These are phyloP conservation scores for Sanghuangporus weigelae DNA, from an alignment of 1,284 basidiomycete genomes.

Conservation along the genomic window DNA sequence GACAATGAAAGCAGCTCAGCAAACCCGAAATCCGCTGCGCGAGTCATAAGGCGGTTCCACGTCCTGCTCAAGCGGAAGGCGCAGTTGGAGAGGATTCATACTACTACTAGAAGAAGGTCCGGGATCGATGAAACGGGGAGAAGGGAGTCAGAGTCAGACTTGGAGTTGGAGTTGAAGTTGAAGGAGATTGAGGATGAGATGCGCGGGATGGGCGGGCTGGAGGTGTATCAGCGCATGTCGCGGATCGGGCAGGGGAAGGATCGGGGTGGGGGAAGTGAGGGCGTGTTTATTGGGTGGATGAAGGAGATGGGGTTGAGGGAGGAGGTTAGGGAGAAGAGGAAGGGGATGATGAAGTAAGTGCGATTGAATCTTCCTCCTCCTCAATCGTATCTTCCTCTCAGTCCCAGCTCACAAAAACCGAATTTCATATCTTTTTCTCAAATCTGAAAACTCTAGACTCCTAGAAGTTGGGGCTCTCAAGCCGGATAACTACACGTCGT, in stretches of 20 bases:
- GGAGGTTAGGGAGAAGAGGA: conserved; percentile 21
- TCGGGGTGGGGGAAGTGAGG: conserved; percentile 82
- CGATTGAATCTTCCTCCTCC: conserved; percentile 12
- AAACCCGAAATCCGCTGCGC: conserved; percentile 51
- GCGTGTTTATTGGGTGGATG: conserved; percentile 71
- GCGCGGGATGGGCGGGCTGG: conserved; percentile 64
- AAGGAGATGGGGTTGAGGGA: conserved; percentile 43
- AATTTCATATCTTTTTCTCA: too few species aligned
- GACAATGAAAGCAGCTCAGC: conserved; percentile 26
- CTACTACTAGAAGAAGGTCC: neutral
- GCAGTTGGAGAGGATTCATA: conserved; percentile 35
- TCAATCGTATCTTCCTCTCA: too few species aligned
- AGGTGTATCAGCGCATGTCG: conserved; percentile 78
- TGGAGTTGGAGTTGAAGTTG: conserved; percentile 37
- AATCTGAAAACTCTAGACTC: conserved; percentile 41
- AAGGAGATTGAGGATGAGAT: conserved; percentile 55
- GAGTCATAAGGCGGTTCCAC: conserved; percentile 65
- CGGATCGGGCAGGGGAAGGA: conserved; percentile 72
- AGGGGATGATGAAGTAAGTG: conserved; percentile 36
- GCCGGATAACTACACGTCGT: conserved; percentile 71
- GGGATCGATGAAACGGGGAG: conserved; percentile 14
- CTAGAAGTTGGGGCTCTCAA: conserved; percentile 84
- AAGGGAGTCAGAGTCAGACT: too few species aligned
- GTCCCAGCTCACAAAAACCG: too few species aligned
- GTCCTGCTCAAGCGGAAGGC: conserved; percentile 56